Base-by-base conservation (phyloP, 2,329 filamentous ascomycete genomes). In the Parastagonospora nodorum region DNA sequence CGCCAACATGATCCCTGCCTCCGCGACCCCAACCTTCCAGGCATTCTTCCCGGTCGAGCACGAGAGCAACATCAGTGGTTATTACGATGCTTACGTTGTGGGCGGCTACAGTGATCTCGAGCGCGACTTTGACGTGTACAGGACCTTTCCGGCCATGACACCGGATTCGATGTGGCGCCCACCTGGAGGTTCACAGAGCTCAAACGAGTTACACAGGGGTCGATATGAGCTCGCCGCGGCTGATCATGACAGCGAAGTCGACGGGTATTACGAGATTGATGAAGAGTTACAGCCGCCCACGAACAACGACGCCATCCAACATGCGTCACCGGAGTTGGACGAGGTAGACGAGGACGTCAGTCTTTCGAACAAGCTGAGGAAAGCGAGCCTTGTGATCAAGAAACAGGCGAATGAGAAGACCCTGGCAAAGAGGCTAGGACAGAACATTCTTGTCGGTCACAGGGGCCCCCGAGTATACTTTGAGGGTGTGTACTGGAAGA, bases 401-500 rank as follows among this genome's bases (percentile, higher is more conserved):
- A 30, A 28, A 24, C 35, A 49, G 12, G 12, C 38, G 6, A n/a
- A 14, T 7, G 4, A 4, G 19, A n/a, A 5, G 2, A 33, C 16
- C 11, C 4, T 30, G 4, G 41, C 24, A 3, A 14, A 35, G 33
- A 41, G 29, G 28, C 24, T 50, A 11, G 48, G 48, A 8, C 29
- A 28, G 10, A 12, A 50, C 14, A 24, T 50, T 14, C 27, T 5
- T 10, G 14, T 45, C 11, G 24, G 27, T 2, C 8, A 9, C 8
- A 9, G 12, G 12, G 19, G 11, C 6, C 24, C 31, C 9, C 16
- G 42, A 28, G 24, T 45, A 4, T 30, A 19, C 8, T n/a, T 45
- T 30, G 30, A 36, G n/a, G 48, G 48, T 8, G 42, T 45, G 11
- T 50, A 45, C 37, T 50, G 48, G 48, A 30, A 36, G 24, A 9